phyloP scores from a whole-genome alignment of 2,329 filamentous ascomycete species.

The Fusarium globosum region DNA sequence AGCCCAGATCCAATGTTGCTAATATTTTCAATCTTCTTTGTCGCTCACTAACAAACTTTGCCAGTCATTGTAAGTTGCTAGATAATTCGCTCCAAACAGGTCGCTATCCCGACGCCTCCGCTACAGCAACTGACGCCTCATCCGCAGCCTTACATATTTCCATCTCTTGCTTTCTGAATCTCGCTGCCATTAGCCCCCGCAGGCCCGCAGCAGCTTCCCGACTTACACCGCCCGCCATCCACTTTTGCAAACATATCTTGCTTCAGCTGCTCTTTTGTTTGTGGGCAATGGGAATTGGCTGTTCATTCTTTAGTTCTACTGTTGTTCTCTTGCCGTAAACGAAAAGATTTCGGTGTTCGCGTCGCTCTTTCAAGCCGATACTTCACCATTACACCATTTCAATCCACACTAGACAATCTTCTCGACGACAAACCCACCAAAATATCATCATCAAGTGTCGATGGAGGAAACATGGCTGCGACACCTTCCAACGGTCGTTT shows the following conservation, averaged over 20 bases:
- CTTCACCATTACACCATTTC: constrained; percentile 16
- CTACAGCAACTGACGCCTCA: constrained; percentile 20
- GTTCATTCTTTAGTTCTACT: constrained; percentile 3
- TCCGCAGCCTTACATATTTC: constrained; percentile 29
- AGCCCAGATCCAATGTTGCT: neutral
- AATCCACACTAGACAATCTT: constrained; percentile 12
- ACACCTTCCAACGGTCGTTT: constrained; percentile 69
- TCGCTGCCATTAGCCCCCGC: constrained; percentile 29
- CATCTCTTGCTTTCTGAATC: constrained; percentile 25
- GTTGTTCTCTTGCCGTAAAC: constrained; percentile 4
- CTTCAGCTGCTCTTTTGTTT: constrained; percentile 15
- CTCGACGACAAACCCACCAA: constrained; percentile 23
- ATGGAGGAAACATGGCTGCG: constrained; percentile 69
- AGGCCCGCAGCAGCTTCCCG: constrained; percentile 40
- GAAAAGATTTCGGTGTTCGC: neutral
- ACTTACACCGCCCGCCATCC: constrained; percentile 45
- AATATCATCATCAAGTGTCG: constrained; percentile 47
- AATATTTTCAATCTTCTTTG: constrained; percentile 7
- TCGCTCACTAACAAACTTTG: constrained; percentile 23
- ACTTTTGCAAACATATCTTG: constrained; percentile 42
- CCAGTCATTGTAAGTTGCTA: constrained; percentile 26
- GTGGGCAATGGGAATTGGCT: constrained; percentile 17
- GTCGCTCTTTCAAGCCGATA: constrained; percentile 14
- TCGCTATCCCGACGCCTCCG: constrained; percentile 14
- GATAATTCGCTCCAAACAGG: neutral